Conservation (phyloP, 2,329 filamentous ascomycete species). For the Beauveria pseudobassiana region DNA sequence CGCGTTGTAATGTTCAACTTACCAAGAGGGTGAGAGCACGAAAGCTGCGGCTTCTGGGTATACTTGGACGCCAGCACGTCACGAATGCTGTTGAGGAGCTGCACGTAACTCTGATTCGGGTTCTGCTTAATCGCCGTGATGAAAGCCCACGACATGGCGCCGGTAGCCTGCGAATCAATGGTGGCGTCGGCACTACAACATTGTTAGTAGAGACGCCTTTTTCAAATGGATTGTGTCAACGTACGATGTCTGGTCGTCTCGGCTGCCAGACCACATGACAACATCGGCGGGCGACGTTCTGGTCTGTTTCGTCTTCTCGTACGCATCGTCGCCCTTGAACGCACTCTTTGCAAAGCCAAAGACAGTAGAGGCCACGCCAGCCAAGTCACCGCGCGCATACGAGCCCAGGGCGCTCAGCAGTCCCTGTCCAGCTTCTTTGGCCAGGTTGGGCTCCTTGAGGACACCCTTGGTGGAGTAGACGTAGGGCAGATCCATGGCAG, state of each 20-base stretch:
- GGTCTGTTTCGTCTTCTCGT: constrained; percentile 74
- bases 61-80: constrained; percentile 85
- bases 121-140: constrained; percentile 87
- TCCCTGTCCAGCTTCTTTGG: constrained; percentile 70
- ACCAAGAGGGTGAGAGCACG: constrained; percentile 93
- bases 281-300: constrained; percentile 94
- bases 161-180: constrained; percentile 82
- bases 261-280: constrained; percentile 95
- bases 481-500: constrained; percentile 69
- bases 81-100: constrained; percentile 90
- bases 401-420: constrained; percentile 65
- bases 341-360: constrained; percentile 84
- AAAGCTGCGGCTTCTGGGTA: constrained; percentile 89
- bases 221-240: constrained; percentile 35
- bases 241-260: constrained; percentile 84
- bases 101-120: constrained; percentile 90
- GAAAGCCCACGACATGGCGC: constrained; percentile 98
- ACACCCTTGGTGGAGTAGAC: constrained; percentile 74
- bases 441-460: constrained; percentile 73
- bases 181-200: constrained; percentile 71
- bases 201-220: constrained; percentile 15
- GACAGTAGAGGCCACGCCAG: constrained; percentile 71
- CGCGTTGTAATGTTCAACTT: constrained; percentile 30
- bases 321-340: constrained; percentile 67
- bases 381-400: constrained; percentile 78